Evolutionary conservation across 176 grass and related monocot species (phyloP).

Genomic region (Zea luxurians): DNA sequence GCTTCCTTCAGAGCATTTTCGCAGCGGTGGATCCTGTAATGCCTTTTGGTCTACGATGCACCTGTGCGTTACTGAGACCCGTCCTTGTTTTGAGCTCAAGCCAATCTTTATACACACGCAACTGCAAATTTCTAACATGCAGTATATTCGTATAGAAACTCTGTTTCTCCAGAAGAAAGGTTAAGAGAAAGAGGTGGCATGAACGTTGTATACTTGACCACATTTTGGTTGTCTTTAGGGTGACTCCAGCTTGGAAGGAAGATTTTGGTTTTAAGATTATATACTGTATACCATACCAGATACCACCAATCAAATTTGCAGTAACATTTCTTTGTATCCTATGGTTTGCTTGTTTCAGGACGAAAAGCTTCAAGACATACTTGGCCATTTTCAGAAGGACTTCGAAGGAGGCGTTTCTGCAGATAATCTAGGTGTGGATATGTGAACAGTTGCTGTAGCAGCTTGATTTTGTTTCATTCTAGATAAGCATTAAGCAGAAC

Average conservation of each 20-base stretch:
- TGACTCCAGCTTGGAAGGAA: background rate
- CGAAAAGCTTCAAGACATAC: slow-evolving; percentile 72
- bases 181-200: background rate
- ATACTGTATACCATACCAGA: background rate
- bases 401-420: slow-evolving; percentile 88
- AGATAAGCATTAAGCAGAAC: slow-evolving; percentile 33
- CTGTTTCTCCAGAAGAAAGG: background rate
- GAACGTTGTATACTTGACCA: slow-evolving; percentile 11
- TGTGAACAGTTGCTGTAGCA: background rate
- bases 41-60: background rate
- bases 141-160: background rate
- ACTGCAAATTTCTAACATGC: background rate
- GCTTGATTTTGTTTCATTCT: slow-evolving; percentile 30
- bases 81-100: background rate
- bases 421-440: slow-evolving; percentile 79
- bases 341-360: slow-evolving; percentile 58
- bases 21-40: background rate
- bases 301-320: slow-evolving; percentile 19
- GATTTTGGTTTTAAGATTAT: slow-evolving; percentile 20
- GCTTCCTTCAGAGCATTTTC: background rate
- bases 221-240: background rate
- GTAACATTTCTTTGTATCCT: slow-evolving; percentile 18
- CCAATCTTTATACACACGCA: background rate
- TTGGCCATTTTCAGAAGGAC: slow-evolving; percentile 92
- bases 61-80: slow-evolving; percentile 4